A percentile compares a stretch with the other conserved stretches of the same genome.
Evolutionary conservation across 164 flowering plant species (phyloP).

Genomic region (Magnolia changhungtana): DNA sequence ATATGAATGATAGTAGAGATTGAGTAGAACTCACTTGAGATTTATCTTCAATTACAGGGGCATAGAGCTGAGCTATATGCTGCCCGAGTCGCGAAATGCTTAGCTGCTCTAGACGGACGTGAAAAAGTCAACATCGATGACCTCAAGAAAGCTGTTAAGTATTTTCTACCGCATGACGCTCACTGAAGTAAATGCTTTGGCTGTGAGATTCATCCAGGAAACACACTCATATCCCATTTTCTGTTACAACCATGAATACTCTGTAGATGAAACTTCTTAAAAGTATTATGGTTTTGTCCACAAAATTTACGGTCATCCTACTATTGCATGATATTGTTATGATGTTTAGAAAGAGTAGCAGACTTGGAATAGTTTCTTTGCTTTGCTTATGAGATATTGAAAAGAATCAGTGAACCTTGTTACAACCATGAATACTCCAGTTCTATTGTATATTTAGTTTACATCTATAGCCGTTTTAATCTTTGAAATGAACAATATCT

Average conservation of each 20-base stretch:
- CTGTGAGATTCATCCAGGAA: background rate
- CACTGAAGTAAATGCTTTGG: background rate
- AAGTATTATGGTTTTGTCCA: background rate
- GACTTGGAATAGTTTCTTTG: background rate
- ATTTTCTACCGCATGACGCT: slow-evolving; percentile 6
- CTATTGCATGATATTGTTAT: background rate
- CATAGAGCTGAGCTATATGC: slow-evolving; percentile 97
- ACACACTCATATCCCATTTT: background rate
- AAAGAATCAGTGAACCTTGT: background rate
- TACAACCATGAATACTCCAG: no score
- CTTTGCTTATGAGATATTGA: background rate
- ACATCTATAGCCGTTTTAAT: background rate
- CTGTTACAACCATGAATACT: background rate
- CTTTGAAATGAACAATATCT: background rate
- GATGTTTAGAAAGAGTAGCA: background rate
- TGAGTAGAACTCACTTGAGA: background rate
- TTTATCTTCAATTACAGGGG: slow-evolving; percentile 52
- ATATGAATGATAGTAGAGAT: background rate
- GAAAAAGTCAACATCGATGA: slow-evolving; percentile 89
- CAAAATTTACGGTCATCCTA: background rate
- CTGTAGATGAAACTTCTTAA: background rate
- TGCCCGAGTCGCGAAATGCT: slow-evolving; percentile 90
- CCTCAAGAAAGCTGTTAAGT: slow-evolving; percentile 94
- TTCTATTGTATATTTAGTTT: background rate
- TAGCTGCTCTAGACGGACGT: slow-evolving; percentile 93